A percentile compares a stretch with the other conserved stretches of the same genome.
Conservation (phyloP, 192 early-diverging fungal genomes). For the Coemansia sp. region DNA sequence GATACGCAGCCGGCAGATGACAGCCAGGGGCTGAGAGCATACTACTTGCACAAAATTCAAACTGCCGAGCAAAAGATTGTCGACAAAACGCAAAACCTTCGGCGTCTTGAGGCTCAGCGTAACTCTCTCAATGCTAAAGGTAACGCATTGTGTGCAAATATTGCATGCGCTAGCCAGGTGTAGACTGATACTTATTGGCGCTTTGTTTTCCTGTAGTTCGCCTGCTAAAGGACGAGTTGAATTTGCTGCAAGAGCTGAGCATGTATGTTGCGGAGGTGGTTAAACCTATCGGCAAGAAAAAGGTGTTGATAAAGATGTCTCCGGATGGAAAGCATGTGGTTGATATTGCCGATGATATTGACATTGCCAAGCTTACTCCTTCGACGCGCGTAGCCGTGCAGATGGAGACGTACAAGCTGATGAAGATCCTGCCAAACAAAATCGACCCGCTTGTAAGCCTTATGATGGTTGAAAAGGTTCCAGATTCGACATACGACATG, state of each 20-base stretch:
- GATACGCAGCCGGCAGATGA: slow-evolving; percentile 9
- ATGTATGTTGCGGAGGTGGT: slow-evolving; percentile 96
- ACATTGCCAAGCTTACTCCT: slow-evolving; percentile 86
- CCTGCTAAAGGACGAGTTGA: slow-evolving; percentile 91
- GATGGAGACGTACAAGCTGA: slow-evolving; percentile 87
- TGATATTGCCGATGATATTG: slow-evolving; percentile 88
- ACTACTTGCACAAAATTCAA: slow-evolving; percentile 78
- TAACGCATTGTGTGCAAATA: slow-evolving; percentile 15
- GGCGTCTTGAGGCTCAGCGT: slow-evolving; percentile 97
- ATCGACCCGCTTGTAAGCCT: slow-evolving; percentile 99
- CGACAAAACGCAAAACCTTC: slow-evolving; percentile 90
- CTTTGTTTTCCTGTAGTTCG: slow-evolving; percentile 63
- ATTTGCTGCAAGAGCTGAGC: slow-evolving; percentile 94
- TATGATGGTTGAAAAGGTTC: slow-evolving; percentile 99
- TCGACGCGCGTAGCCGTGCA: slow-evolving; percentile 92
- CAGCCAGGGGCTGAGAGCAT: slow-evolving; percentile 59
- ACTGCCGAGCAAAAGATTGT: slow-evolving; percentile 84
- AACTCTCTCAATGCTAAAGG: slow-evolving; percentile 96
- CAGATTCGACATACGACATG: slow-evolving; percentile 99
- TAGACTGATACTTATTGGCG: too few species aligned
- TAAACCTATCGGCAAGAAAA: slow-evolving; percentile 98
- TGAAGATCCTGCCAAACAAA: slow-evolving; percentile 96
- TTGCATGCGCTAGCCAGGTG: too few species aligned
- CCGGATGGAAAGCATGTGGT: slow-evolving; percentile 99
- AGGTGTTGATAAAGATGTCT: slow-evolving; percentile 86